Percentiles rank a stretch among this genome's conserved stretches.
Conservation (phyloP, 345 rosid genomes). For the Dovyalis caffra region DNA sequence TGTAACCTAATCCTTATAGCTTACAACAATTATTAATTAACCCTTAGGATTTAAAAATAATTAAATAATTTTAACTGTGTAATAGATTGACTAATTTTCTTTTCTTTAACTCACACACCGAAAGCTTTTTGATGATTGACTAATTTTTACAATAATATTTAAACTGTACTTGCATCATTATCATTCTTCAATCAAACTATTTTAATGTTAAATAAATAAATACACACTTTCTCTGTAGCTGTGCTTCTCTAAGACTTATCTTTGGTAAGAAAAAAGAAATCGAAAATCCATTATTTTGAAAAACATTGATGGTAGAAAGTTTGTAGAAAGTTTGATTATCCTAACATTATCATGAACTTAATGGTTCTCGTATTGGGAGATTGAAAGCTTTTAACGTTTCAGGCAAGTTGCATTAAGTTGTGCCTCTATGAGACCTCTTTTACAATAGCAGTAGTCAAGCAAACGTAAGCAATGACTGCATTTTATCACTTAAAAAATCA, state of each 20-base stretch:
- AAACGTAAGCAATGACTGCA: slow-evolving; percentile 21
- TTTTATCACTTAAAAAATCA: background rate
- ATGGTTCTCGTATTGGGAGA: background rate
- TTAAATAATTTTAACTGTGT: background rate
- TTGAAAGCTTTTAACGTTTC: no score
- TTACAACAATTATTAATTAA: background rate
- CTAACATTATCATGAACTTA: background rate
- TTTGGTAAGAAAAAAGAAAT: background rate
- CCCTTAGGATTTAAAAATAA: background rate
- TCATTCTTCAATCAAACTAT: no score
- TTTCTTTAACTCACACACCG: no score
- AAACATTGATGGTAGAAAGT: background rate
- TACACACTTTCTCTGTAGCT: no score
- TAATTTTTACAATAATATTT: no score
- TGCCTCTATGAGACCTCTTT: background rate
- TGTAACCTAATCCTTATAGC: background rate
- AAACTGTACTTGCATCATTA: no score
- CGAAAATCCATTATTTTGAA: no score
- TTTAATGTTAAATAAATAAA: no score
- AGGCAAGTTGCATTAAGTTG: background rate
- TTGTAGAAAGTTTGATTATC: background rate
- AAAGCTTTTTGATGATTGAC: no score
- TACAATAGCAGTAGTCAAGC: background rate
- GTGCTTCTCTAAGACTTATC: no score
- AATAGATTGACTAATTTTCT: no score